Evolutionary conservation across 106 monocot species (phyloP).

Genomic region (Posidonia australis): DNA sequence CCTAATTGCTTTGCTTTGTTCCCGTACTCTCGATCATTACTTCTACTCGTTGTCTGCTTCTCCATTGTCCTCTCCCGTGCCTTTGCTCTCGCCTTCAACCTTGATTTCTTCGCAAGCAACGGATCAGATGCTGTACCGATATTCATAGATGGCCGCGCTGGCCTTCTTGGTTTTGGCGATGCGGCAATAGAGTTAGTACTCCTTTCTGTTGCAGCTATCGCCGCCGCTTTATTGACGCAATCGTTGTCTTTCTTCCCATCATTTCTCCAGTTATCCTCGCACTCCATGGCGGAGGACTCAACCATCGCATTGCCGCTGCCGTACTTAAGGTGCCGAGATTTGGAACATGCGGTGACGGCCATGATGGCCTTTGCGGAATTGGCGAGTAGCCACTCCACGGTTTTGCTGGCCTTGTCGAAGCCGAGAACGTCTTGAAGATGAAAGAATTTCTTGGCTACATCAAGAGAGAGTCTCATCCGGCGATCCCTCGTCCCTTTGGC

Average conservation of each 20-base stretch:
- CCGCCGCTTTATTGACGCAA: too few species aligned
- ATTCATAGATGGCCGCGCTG: too few species aligned
- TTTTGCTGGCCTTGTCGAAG: constrained; percentile 74
- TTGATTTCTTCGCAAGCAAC: constrained; percentile 4
- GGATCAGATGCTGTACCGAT: not conserved
- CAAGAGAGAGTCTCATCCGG: constrained; percentile 66
- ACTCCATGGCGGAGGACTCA: constrained; percentile 12
- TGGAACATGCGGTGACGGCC: constrained; percentile 16
- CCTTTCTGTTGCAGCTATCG: too few species aligned
- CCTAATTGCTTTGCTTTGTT: too few species aligned
- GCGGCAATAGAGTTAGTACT: too few species aligned
- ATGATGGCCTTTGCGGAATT: constrained; percentile 45
- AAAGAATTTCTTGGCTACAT: constrained; percentile 61
- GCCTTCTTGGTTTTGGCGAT: too few species aligned
- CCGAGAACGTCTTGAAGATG: constrained; percentile 65
- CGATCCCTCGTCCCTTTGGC: constrained; percentile 59
- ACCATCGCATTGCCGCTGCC: not conserved
- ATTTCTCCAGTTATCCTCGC: constrained; percentile 5
- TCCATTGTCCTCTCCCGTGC: constrained; percentile 17
- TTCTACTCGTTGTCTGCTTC: too few species aligned
- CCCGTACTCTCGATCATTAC: too few species aligned
- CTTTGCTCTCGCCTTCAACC: constrained; percentile 7
- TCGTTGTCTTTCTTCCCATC: too few species aligned
- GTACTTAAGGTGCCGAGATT: too few species aligned
- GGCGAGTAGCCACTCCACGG: constrained; percentile 67